Evolutionary conservation across 1,139 yeast genomes (phyloP), one percentile per base, ranked within the genome.

Genomic region (Pichia sp.): DNA sequence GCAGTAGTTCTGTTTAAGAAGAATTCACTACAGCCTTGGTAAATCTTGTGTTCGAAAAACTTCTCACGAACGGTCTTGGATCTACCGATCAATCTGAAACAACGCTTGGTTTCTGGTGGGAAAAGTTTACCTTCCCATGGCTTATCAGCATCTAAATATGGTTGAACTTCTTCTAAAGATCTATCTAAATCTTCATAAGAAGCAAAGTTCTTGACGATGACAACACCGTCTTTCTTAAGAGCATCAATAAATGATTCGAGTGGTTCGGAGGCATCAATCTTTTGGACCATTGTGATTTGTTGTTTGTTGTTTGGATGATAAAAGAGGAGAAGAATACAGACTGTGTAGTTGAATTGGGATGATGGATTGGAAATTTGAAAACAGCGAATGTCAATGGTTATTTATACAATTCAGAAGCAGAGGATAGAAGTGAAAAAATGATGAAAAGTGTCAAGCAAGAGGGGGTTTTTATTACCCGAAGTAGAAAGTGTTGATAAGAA

Each of bases 81-180:
- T 43, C 56, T 56, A 11, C 56, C 54, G 34, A 54, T 45, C 4
- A 58, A 42, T 34, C 61, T 46, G 34, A 50, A 49, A 39, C 53
- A 53, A 15, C 57, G 46, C 30, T 47, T 56, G 4, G 64, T 60
- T 43, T 58, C 58, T 14, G 55, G 53, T 15, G 64, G 63, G 47
- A 60, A 60, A 14, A 56, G 48, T 30, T 54, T 51, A 20, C 63
- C 62, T 21, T 60, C 56, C 63, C 63, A 60, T 4, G 55, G 51
- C 24, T 50, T 46, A 38, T 60, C 63, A 11, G 44, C 40, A 34
- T 52, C 57, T 14, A 60, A 44, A 39, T 42, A 50, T 9, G 63
- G 63, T 28, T 51, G 50, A n/a, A 59, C 51, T 27, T 60, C 62
- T 6, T 24, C 27, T 7, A 48, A 34, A 14, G 54, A 48, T 15